Conservation (phyloP, 129 eudicot species). For the Helichrysum umbraculigerum region DNA sequence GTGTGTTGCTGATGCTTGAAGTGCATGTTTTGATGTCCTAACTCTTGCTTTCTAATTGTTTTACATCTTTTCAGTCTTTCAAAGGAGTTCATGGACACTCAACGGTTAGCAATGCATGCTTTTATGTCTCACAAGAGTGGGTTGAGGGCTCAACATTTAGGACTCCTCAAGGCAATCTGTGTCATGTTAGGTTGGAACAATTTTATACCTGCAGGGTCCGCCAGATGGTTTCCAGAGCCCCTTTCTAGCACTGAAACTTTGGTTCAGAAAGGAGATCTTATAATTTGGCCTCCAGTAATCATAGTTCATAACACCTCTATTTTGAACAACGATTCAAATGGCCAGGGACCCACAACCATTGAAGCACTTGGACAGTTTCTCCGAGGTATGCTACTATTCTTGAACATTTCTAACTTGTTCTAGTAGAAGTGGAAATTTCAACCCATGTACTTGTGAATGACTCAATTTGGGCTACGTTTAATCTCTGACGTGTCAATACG, state of each 20-base stretch:
- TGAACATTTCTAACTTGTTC: background rate
- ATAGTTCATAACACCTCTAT: conserved; percentile 47
- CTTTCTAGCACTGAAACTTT: conserved; percentile 44
- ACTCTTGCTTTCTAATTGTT: conserved; percentile 15
- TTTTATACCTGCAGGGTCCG: conserved; percentile 36
- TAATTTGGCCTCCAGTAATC: conserved; percentile 77
- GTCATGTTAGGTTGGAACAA: conserved; percentile 70
- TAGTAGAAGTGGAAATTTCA: background rate
- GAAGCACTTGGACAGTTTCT: conserved; percentile 56
- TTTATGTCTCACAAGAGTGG: conserved; percentile 67
- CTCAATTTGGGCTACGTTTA: background rate
- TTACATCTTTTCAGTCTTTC: conserved; percentile 45
- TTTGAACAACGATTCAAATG: conserved; percentile 22
- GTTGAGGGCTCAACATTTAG: conserved; percentile 66
- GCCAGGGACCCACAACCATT: conserved; percentile 32
- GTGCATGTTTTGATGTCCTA: conserved; percentile 15
- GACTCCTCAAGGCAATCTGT: conserved; percentile 69
- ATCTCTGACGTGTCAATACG: background rate
- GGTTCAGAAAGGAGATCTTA: conserved; percentile 64
- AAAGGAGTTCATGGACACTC: conserved; percentile 62
- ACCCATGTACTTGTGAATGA: background rate
- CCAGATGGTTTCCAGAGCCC: conserved; percentile 43
- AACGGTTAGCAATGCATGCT: conserved; percentile 60
- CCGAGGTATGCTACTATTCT: conserved; percentile 44
- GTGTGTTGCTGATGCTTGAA: background rate